A percentile compares a stretch with the other conserved stretches of the same genome.
Evolutionary conservation across 192 early-diverging fungal genomes (phyloP).

Genomic region (Podila minutissima): DNA sequence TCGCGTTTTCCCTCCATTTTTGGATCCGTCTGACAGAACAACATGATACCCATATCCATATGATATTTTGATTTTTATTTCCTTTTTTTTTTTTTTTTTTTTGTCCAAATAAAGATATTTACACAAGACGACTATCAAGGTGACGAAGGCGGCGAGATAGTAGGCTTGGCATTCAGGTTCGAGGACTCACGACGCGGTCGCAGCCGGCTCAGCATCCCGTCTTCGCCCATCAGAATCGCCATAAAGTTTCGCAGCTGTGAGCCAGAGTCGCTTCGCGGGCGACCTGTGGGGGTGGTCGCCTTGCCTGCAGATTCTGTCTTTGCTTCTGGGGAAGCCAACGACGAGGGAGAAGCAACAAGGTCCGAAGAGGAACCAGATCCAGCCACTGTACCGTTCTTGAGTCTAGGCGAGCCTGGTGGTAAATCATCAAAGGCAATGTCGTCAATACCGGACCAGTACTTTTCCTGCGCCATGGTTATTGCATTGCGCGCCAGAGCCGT

Average conservation of each 20-base stretch:
- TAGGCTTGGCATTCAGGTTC: constrained; percentile 1
- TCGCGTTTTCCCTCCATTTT: not conserved
- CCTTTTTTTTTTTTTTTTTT: not conserved
- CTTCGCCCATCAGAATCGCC: constrained; percentile 50
- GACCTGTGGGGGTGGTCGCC: constrained; percentile 11
- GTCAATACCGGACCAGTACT: constrained; percentile 49
- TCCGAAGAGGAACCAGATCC: not conserved
- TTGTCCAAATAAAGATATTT: not conserved
- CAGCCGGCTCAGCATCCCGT: constrained; percentile 21
- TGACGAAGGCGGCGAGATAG: not conserved
- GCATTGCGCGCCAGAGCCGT: constrained; percentile 40
- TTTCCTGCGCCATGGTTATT: constrained; percentile 39
- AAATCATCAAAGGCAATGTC: constrained; percentile 44
- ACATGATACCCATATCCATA: not conserved
- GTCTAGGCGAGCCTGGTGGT: constrained; percentile 13
- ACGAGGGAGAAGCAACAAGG: not conserved
- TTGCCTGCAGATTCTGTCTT: no score
- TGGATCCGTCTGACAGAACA: not conserved
- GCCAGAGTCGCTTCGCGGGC: constrained; percentile 34
- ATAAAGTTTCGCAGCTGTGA: constrained; percentile 35
- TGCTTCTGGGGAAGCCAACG: not conserved
- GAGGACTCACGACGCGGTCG: constrained; percentile 20
- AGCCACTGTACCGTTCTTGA: not conserved
- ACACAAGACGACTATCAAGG: no score
- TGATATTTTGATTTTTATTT: not conserved